Base-by-base conservation (phyloP, 1,284 basidiomycete species). In the Pterula multifida region DNA sequence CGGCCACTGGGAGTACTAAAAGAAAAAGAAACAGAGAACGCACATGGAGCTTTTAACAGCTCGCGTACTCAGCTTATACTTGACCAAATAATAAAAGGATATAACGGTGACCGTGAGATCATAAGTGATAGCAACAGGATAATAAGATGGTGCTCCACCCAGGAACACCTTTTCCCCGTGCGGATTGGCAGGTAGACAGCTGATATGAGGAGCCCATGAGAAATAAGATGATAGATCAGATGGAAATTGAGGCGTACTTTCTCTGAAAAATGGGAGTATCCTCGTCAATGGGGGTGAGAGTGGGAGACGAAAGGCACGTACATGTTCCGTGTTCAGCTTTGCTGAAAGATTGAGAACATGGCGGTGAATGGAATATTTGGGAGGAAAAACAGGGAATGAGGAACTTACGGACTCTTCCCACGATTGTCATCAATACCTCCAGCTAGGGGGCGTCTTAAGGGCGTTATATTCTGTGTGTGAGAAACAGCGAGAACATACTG, bases 171-270 rank as follows among this genome's bases (percentile, higher is more conserved):
- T 42, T 42, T 9, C n/a, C 21, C 39, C 39, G 17, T 6, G 13
- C 9, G n/a, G 39, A 42, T n/a, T 42, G n/a, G 39, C 39, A 42
- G 39, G 39, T 19, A 42, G 39, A 42, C 39, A 42, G 39, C 39
- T 42, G 39, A n/a, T 9, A 9, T 9, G 9, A 9, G 17, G 19
- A 42, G 28, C 15, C n/a, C 28, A 32, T 32, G 28, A 32, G 39
- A 42, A 11, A 42, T 19, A 42, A 6, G 39, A 9, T 9, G 32
- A n/a, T 35, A 35, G 32, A 11, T 35, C 11, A n/a, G 32, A 35
- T 9, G 32, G 32, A n/a, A 35, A n/a, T 11, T 9, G 32, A 35
- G 32, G 9, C 32, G 32, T 35, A 42, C 39, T 42, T 42, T n/a
- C 9, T 6, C 39, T 42, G 19, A 17, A 42, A n/a, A 42, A 22